A percentile compares a stretch with the other conserved stretches of the same genome.
These are phyloP conservation scores for Xylariales sp. DNA, from an alignment of 2,329 filamentous ascomycete genomes.

Conservation along the genomic window DNA sequence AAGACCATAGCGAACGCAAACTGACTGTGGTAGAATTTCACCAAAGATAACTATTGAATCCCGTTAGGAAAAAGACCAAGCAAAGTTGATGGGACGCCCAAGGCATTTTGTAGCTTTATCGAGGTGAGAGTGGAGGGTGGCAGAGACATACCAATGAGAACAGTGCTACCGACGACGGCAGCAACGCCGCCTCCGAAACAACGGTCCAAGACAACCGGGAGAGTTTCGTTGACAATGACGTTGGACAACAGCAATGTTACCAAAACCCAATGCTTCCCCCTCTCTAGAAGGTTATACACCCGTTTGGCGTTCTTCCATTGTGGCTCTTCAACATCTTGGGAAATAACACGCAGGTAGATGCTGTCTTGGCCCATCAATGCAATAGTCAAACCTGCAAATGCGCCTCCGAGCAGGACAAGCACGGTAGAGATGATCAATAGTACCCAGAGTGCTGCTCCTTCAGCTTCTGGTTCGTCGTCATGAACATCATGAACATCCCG, in stretches of 20 bases:
- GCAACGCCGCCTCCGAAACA: constrained; percentile 93
- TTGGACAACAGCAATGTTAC: constrained; percentile 93
- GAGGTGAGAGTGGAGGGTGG: no score
- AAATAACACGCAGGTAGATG: constrained; percentile 94
- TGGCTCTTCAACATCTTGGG: constrained; percentile 76
- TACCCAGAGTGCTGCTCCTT: constrained; percentile 69
- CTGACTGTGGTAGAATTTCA: constrained; percentile 90
- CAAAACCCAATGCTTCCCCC: constrained; percentile 96
- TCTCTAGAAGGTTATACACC: constrained; percentile 75
- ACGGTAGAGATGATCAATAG: constrained; percentile 74
- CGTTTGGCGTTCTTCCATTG: constrained; percentile 81
- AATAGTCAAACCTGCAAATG: constrained; percentile 91
- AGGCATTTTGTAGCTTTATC: no score
- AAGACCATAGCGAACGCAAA: constrained; percentile 93
- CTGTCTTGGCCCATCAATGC: constrained; percentile 78
- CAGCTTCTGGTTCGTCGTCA: constrained; percentile 44
- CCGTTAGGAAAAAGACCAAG: neutral
- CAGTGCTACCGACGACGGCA: constrained; percentile 87
- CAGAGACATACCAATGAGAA: constrained; percentile 79
- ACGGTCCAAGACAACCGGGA: constrained; percentile 91
- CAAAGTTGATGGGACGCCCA: no score
- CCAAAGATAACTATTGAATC: constrained; percentile 82
- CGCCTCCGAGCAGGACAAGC: constrained; percentile 82
- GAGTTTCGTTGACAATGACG: constrained; percentile 95
- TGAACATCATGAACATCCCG: constrained; percentile 32